These are phyloP conservation scores for Monosporascus sp. DNA, from an alignment of 2,329 filamentous ascomycete genomes.

Conservation along the genomic window DNA sequence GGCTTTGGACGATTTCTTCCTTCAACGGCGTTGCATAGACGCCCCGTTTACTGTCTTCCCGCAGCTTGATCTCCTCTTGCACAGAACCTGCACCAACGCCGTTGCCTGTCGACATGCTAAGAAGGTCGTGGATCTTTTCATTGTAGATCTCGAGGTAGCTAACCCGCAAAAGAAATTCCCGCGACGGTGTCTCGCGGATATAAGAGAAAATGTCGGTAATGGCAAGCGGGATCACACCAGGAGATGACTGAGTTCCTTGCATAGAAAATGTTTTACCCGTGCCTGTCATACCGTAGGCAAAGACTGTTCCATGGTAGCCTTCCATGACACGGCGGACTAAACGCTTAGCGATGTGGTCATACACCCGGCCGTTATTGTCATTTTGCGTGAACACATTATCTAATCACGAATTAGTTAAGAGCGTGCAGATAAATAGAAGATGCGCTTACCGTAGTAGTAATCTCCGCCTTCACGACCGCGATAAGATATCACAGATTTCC, in stretches of 20 bases:
- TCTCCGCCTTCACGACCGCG: slow-evolving; percentile 86
- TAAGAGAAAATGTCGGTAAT: slow-evolving; percentile 99
- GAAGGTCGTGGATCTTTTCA: slow-evolving; percentile 89
- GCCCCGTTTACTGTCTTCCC: slow-evolving; percentile 92
- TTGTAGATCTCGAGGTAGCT: slow-evolving; percentile 99
- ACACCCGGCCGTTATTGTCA: slow-evolving; percentile 91
- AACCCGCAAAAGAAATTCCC: slow-evolving; percentile 90
- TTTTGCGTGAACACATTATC: slow-evolving; percentile 95
- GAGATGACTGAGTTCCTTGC: slow-evolving; percentile 94
- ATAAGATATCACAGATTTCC: slow-evolving; percentile 76
- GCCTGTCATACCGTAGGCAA: slow-evolving; percentile 98
- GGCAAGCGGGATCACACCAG: slow-evolving; percentile 91
- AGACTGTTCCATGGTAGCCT: slow-evolving; percentile 96
- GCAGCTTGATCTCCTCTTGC: slow-evolving; percentile 93
- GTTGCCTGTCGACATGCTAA: slow-evolving; percentile 65
- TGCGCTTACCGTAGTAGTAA: slow-evolving; percentile 75
- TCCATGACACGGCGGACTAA: slow-evolving; percentile 97
- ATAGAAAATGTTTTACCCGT: slow-evolving; percentile 99
- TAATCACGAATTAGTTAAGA: slow-evolving; percentile 29
- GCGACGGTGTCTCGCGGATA: slow-evolving; percentile 90
- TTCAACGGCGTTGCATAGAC: slow-evolving; percentile 95
- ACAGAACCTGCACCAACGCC: slow-evolving; percentile 47
- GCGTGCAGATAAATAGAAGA: slow-evolving; percentile 5
- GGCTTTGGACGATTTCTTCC: slow-evolving; percentile 97
- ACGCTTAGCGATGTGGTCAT: slow-evolving; percentile 89